Percentiles rank a stretch among this genome's conserved stretches.
phyloP scores from a whole-genome alignment of 2,329 filamentous ascomycete genomes.

The Cladosporium phlei region DNA sequence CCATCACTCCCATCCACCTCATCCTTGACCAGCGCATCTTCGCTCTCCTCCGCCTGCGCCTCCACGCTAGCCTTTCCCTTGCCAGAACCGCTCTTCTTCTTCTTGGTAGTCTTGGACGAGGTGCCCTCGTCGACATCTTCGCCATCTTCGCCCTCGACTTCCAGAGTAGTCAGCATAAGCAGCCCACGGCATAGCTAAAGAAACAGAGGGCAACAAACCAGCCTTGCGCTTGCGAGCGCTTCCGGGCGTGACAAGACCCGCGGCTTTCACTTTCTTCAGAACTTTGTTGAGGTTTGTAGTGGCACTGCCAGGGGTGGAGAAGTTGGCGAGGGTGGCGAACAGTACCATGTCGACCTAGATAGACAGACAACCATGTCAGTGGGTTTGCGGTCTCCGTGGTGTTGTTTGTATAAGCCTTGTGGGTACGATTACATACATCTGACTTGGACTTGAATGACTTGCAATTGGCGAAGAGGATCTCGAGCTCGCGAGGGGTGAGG shows the following conservation, averaged over 20 bases:
- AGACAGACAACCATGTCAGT: not conserved
- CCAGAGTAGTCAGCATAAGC: not conserved
- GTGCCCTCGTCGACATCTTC: not conserved
- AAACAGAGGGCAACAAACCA: not conserved
- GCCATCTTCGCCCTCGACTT: not conserved
- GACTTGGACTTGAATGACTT: slow-evolving; percentile 4
- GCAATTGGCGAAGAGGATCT: slow-evolving; percentile 2
- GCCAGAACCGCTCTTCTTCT: not conserved
- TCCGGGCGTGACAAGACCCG: not conserved
- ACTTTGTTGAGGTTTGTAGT: not conserved
- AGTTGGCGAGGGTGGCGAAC: slow-evolving; percentile 5
- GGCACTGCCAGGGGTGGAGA: slow-evolving; percentile 5
- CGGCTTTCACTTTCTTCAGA: slow-evolving; percentile 7
- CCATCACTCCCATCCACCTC: not conserved
- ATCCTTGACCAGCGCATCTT: not conserved
- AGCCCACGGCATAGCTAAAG: not conserved
- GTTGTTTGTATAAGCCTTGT: too few relatives aligned
- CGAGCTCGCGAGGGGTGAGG: slow-evolving; percentile 5
- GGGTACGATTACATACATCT: slow-evolving; percentile 2
- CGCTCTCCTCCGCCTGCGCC: not conserved
- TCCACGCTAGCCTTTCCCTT: not conserved
- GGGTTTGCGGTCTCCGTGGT: too few relatives aligned
- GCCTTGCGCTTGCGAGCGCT: slow-evolving; percentile 8
- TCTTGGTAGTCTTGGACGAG: not conserved
- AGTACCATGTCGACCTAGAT: slow-evolving; percentile 4